phyloP scores from a whole-genome alignment of 1,139 yeast species.

The Meyerozyma smithsonii region DNA sequence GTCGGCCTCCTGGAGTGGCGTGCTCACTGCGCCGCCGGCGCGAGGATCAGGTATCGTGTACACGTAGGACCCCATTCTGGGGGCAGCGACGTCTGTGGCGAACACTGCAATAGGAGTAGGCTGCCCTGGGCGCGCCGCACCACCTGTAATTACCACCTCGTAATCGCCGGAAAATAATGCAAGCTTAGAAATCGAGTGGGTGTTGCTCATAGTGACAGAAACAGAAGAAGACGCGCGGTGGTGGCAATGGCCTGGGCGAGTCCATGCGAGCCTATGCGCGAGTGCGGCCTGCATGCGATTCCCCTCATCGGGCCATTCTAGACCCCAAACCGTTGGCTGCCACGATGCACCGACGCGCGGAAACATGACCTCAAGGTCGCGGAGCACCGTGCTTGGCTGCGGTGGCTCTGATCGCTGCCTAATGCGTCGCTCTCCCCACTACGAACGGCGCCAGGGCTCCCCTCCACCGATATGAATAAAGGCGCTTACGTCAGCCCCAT shows the following conservation, averaged over 20 bases:
- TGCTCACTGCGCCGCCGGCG: neutral
- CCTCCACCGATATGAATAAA: neutral
- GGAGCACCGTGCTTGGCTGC: no score
- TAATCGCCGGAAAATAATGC: conserved; percentile 1
- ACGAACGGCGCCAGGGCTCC: neutral
- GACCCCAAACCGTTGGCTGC: neutral
- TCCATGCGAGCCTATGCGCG: neutral
- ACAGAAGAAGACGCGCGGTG: no score
- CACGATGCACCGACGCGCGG: neutral
- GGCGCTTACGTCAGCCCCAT: neutral
- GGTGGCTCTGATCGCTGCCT: no score
- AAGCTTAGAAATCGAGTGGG: conserved; percentile 1
- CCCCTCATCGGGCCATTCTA: neutral
- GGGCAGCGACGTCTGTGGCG: neutral
- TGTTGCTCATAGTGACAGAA: no score
- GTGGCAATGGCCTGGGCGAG: no score
- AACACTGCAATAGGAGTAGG: neutral
- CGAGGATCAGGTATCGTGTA: neutral
- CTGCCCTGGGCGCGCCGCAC: neutral
- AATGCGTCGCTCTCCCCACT: no score
- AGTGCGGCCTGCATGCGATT: neutral
- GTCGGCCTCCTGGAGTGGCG: neutral
- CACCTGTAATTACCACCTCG: neutral
- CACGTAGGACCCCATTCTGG: neutral
- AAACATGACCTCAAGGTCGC: no score